Evolutionary conservation across 129 eudicot genomes (phyloP), one percentile per base, ranked within the genome.

Genomic region (Dittrichia graveolens): DNA sequence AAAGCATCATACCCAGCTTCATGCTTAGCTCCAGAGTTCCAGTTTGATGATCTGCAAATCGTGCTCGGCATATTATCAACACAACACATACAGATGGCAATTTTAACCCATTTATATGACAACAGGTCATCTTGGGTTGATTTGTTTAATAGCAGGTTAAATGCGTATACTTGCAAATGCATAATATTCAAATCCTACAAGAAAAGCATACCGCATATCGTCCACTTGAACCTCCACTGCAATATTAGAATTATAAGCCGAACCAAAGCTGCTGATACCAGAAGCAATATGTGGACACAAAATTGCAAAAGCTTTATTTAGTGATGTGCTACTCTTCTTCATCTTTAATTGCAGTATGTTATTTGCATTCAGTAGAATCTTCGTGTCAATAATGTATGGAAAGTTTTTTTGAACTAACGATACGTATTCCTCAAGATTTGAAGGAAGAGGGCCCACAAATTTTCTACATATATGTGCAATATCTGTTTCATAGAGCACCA

Each of bases 1-100:
- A 95, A 95, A 35, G 99, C 96, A 79, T 95, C 99, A 52, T 95
- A 95, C 57, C 99, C 99, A 44, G 99, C 99, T 84, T 95, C 97
- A 55, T 95, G 99, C 68, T 91, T 90, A 67, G 93, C 93, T 67
- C 99, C 99, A 7, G 97, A 95, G 81, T 95, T 90, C 99, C 99
- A 95, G 72, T 81, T 90, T 13, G 88, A 81, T 40, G 96, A 90
- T 80, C 99, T 93, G 82, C 58, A 61, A 15, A 45, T 45, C 7
- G 13, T 37, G 41, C 49, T 64, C 39, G 50, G 63, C 14, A 18
- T 49, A 57, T 8, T 52, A 62, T 67, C 44, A 60, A 24, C 16
- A 18, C 60, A 37, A 40, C n/a, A 14, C 39, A 43, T 8, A n/a
- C 73, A 57, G 1, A 61, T 46, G 8, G 31, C 31, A 24, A 24